These are phyloP conservation scores for Naganishia sp. DNA, from an alignment of 1,284 basidiomycete species.

Conservation along the genomic window DNA sequence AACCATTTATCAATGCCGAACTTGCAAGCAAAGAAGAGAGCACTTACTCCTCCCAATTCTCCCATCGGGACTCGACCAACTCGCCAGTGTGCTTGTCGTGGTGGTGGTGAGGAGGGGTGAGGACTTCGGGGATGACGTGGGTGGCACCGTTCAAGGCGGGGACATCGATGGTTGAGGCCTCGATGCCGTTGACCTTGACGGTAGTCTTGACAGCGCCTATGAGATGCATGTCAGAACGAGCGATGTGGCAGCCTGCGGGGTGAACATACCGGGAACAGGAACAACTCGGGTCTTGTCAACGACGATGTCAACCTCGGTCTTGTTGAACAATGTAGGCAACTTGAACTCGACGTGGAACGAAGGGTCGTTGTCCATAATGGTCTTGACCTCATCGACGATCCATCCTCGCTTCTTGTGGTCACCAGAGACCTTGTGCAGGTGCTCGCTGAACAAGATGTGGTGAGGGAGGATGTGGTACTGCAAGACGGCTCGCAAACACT, in stretches of 20 bases:
- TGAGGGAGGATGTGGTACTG: constrained; percentile 68
- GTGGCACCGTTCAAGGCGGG: constrained; percentile 65
- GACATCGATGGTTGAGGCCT: constrained; percentile 60
- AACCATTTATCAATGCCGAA: not conserved
- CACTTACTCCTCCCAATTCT: constrained; percentile 63
- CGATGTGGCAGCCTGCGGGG: not conserved
- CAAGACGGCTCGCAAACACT: constrained; percentile 63
- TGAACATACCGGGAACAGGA: constrained; percentile 46
- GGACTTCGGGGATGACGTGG: constrained; percentile 60
- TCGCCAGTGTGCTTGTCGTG: constrained; percentile 43
- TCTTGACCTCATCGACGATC: constrained; percentile 30
- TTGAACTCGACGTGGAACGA: constrained; percentile 58
- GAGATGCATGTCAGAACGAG: constrained; percentile 26
- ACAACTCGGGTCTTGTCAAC: constrained; percentile 59
- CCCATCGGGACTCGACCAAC: constrained; percentile 57
- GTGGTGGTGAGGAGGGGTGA: constrained; percentile 58
- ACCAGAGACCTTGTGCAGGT: constrained; percentile 49
- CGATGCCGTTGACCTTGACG: constrained; percentile 61
- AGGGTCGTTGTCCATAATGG: constrained; percentile 46
- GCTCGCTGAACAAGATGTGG: constrained; percentile 62
- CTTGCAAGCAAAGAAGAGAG: too few species aligned
- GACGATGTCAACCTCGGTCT: constrained; percentile 59
- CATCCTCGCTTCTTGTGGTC: constrained; percentile 34
- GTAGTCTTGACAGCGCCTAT: constrained; percentile 56
- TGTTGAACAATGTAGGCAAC: constrained; percentile 59